These are phyloP conservation scores for Tylopilus felleus DNA, from an alignment of 768 basidiomycete species.

Conservation along the genomic window DNA sequence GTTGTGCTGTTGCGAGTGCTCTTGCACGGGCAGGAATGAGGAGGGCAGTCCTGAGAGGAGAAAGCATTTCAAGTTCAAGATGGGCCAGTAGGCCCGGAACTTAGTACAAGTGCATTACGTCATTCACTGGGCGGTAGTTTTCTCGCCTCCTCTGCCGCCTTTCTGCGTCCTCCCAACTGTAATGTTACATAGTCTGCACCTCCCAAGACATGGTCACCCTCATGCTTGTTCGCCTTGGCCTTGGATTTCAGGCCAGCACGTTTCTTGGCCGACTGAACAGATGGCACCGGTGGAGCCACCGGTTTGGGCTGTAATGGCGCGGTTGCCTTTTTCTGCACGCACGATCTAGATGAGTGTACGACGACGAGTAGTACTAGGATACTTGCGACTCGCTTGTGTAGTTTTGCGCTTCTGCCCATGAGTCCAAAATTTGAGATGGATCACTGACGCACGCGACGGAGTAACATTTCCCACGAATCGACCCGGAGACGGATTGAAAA, in stretches of 20 bases:
- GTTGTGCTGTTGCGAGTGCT: slow-evolving; percentile 15
- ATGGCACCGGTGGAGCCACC: neutral
- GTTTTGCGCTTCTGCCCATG: slow-evolving; percentile 38
- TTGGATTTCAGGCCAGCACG: slow-evolving; percentile 28
- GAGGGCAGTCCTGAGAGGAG: neutral
- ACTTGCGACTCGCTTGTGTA: slow-evolving; percentile 35
- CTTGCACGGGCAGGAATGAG: slow-evolving; percentile 5
- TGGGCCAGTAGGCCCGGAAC: slow-evolving; percentile 21
- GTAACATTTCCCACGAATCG: slow-evolving; percentile 29
- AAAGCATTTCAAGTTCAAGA: slow-evolving; percentile 15
- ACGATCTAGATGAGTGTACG: neutral
- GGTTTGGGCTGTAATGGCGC: slow-evolving; percentile 10
- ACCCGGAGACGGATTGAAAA: slow-evolving; percentile 19
- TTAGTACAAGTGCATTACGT: slow-evolving; percentile 17
- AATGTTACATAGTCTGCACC: slow-evolving; percentile 76
- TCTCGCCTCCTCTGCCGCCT: slow-evolving; percentile 60
- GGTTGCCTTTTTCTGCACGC: slow-evolving; percentile 25
- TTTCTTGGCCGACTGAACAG: slow-evolving; percentile 27
- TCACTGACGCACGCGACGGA: neutral
- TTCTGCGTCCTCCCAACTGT: slow-evolving; percentile 67
- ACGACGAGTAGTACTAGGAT: slow-evolving; percentile 1
- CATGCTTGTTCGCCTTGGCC: slow-evolving; percentile 8
- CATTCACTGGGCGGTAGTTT: neutral
- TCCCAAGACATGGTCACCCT: slow-evolving; percentile 48
- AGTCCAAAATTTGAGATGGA: neutral